Evolutionary conservation across 257 asterid species (phyloP), one percentile per base, ranked within the genome.

Genomic region (Petrea volubilis): DNA sequence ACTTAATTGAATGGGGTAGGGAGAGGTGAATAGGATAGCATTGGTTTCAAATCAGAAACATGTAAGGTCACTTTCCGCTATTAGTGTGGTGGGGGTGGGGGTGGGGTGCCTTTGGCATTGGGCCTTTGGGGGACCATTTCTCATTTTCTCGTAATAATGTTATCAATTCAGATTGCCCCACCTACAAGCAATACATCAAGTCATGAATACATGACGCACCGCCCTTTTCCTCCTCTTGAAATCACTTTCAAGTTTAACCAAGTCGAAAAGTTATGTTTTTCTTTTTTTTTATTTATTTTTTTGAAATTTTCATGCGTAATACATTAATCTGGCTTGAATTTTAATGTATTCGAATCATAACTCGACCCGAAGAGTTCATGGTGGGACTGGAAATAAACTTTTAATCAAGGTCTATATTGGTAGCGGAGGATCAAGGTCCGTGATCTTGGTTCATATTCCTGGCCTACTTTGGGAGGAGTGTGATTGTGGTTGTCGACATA

Each of bases 21-120:
- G 46, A 27, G 38, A 67, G 21, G 11, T 23, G 50, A 33, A 7
- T 49, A 5, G 11, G 15, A 27, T 6, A 6, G 14, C 12, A 8
- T 64, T 43, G 70, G n/a, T 43, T 14, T 64, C n/a, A 43, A 7
- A 41, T 2, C 46, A 9, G 13, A 25, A 44, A 66, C 56, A 38
- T 33, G 79, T 51, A 52, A 63, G 75, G 80, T 75, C 80, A 49
- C 75, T 75, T 68, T 75, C 80, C 80, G 61, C 25, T 33, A 51
- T 75, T 60, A 68, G 71, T 75, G 75, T 67, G 58, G 58, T 63
- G 43, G 13, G 9, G 27, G n/a, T 75, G 75, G 72, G 58, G 58
- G 69, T 55, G 13, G 9, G 27, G n/a, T n/a, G 11, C 10, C 17
- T 5, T 41, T 3, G 7, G 1, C 0, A 7, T 56, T 3, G 72